These are phyloP conservation scores for Aureobasidium melanogenum DNA, from an alignment of 2,329 filamentous ascomycete species.

Conservation along the genomic window DNA sequence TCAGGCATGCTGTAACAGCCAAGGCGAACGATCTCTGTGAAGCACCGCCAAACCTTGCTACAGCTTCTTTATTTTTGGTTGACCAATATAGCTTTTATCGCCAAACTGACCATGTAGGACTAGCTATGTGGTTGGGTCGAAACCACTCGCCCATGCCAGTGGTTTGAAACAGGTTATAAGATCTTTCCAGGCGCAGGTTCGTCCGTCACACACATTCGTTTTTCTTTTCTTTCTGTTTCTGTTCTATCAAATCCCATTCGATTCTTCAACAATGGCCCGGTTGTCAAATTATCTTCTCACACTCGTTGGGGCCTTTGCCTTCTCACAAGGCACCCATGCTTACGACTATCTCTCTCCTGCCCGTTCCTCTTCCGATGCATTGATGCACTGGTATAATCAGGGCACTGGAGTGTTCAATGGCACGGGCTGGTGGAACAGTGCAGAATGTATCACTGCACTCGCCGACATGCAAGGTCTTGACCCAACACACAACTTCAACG, in stretches of 20 bases:
- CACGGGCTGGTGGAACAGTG: constrained; percentile 61
- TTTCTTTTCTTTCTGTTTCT: not conserved
- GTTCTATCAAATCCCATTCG: not conserved
- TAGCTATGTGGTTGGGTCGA: not conserved
- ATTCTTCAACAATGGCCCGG: not conserved
- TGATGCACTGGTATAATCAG: constrained; percentile 25
- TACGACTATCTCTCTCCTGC: constrained; percentile 15
- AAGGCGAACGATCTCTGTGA: not conserved
- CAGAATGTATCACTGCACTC: constrained; percentile 55
- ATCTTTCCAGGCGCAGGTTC: not conserved
- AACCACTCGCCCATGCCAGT: not conserved
- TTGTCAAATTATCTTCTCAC: not conserved
- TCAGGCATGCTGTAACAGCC: constrained; percentile 11
- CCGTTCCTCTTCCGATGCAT: constrained; percentile 17
- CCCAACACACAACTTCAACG: constrained; percentile 24
- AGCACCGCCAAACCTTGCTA: not conserved
- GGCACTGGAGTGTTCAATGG: constrained; percentile 23
- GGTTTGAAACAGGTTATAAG: not conserved
- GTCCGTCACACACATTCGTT: not conserved
- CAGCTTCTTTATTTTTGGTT: constrained; percentile 9
- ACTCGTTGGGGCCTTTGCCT: not conserved
- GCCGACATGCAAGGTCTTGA: constrained; percentile 43
- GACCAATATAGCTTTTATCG: not conserved
- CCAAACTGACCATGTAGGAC: not conserved
- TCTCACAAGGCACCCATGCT: not conserved